These are phyloP conservation scores for Pelargonium citronellum DNA, from an alignment of 441 rosid species.

Conservation along the genomic window DNA sequence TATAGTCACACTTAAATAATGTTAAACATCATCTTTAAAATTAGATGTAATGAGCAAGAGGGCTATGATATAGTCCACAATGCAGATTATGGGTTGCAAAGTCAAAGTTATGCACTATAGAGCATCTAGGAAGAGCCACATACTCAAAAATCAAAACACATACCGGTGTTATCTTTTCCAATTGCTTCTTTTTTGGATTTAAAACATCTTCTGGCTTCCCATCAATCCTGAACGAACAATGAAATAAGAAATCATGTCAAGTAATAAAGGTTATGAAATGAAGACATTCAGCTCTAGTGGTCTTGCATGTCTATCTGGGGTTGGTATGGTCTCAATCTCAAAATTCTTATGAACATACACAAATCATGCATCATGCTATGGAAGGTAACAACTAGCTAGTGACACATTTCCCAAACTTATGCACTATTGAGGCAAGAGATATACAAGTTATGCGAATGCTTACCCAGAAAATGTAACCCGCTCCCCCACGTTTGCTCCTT, in stretches of 20 bases:
- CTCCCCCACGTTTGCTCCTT: conserved; percentile 73
- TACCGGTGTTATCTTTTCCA: conserved; percentile 94
- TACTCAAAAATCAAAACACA: conserved; percentile 8
- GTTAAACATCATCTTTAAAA: neutral
- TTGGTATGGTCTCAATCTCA: too few relatives aligned
- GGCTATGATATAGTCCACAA: neutral
- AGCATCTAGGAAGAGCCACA: neutral
- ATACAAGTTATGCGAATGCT: conserved; percentile 18
- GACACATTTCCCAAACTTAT: neutral
- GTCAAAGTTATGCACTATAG: too few relatives aligned
- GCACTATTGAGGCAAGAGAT: neutral
- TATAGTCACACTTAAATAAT: too few relatives aligned
- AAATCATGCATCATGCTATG: too few relatives aligned
- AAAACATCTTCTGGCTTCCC: conserved; percentile 90
- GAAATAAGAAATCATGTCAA: neutral
- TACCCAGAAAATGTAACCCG: conserved; percentile 68
- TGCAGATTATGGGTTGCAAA: too few relatives aligned
- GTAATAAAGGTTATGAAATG: neutral
- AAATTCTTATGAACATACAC: too few relatives aligned
- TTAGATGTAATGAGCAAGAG: neutral
- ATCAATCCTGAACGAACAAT: conserved; percentile 44
- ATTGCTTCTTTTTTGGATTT: conserved; percentile 93
- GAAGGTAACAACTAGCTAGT: too few relatives aligned
- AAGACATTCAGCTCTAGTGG: neutral
- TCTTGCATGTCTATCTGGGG: too few relatives aligned